Percentiles rank a stretch among this genome's conserved stretches.
Evolutionary conservation across 1,284 basidiomycete genomes (phyloP).

Genomic region (Melampsora americana): DNA sequence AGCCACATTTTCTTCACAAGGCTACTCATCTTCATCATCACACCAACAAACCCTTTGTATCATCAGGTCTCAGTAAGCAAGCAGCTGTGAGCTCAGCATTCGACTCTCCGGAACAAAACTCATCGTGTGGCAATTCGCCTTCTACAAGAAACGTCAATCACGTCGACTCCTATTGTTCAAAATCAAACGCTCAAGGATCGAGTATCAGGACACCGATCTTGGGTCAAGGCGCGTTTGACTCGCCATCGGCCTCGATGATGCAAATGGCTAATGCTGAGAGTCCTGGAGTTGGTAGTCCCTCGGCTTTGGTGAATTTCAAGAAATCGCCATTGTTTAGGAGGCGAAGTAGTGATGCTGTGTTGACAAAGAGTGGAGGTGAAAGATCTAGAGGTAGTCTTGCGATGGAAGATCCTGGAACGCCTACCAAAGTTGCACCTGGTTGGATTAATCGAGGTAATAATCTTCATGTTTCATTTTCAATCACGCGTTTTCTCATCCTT

Average conservation of each 20-base stretch:
- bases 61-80: slow-evolving; percentile 27
- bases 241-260: not conserved
- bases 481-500: not conserved
- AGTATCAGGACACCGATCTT: not conserved
- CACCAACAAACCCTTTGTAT: slow-evolving; percentile 30
- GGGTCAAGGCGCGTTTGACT: not conserved
- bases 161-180: too few species aligned
- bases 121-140: not conserved
- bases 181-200: not conserved
- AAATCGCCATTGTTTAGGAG: slow-evolving; percentile 24
- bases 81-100: not conserved
- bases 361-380: not conserved
- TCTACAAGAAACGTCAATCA: slow-evolving; percentile 4
- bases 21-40: slow-evolving; percentile 16
- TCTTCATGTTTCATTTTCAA: not conserved
- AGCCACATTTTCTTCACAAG: slow-evolving; percentile 24
- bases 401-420: slow-evolving; percentile 35
- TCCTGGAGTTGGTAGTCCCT: not conserved
- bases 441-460: slow-evolving; percentile 37
- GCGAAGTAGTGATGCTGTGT: slow-evolving; percentile 31
- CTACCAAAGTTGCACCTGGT: slow-evolving; percentile 29
- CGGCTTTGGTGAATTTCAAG: not conserved
- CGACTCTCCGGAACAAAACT: not conserved
- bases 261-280: not conserved
- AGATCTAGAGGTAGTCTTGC: not conserved